Percentiles rank a stretch among this genome's conserved stretches.
Conservation (phyloP, 2,329 filamentous ascomycete genomes). For the Coniochaeta ligniaria region DNA sequence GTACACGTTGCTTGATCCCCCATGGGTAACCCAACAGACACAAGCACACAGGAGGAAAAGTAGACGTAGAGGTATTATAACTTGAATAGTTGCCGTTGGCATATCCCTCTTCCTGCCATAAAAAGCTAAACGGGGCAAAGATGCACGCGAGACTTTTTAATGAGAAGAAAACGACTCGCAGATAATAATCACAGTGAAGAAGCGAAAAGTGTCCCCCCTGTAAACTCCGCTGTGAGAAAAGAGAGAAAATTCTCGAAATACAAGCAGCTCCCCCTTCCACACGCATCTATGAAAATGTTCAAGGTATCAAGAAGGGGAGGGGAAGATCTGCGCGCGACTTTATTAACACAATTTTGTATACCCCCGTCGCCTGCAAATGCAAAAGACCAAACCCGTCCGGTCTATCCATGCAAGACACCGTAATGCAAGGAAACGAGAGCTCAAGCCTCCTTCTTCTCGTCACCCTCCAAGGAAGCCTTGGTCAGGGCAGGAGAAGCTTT, state of each 20-base stretch:
- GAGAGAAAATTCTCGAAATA: not conserved
- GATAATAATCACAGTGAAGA: not conserved
- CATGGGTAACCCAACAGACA: not conserved
- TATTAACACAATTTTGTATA: conserved; percentile 36
- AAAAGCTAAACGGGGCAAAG: not conserved
- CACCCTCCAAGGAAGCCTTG: conserved; percentile 49
- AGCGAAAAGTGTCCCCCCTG: not conserved
- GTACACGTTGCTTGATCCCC: not conserved
- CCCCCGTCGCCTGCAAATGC: conserved; percentile 34
- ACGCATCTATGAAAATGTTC: conserved; percentile 31
- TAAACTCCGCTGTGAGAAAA: not conserved
- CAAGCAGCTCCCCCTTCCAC: not conserved
- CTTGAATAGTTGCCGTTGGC: not conserved
- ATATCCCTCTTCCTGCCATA: not conserved
- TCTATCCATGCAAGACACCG: conserved; percentile 42
- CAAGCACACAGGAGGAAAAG: not conserved
- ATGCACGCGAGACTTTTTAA: not conserved
- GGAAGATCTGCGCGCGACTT: conserved; percentile 36
- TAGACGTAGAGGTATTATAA: not conserved
- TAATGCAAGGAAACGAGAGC: conserved; percentile 18
- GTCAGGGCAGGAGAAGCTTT: conserved; percentile 58
- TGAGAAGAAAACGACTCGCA: not conserved
- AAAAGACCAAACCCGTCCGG: conserved; percentile 34
- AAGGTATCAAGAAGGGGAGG: conserved; percentile 40
- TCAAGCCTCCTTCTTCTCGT: conserved; percentile 46